Evolutionary conservation across 179 eudicot genomes (phyloP).

Genomic region (Beta corolliflora): DNA sequence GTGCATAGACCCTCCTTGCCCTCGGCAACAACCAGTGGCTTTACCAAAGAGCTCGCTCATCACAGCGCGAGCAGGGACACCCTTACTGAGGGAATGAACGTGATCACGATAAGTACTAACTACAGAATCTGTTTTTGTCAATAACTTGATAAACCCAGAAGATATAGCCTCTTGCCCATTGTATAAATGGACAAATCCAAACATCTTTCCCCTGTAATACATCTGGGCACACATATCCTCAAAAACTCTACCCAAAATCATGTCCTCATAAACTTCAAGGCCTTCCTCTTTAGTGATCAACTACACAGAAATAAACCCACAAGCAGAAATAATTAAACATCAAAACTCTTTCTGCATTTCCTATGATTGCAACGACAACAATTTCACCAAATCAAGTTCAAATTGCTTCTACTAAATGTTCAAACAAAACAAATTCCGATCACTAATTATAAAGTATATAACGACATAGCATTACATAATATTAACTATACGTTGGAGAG

Average conservation of each 20-base stretch:
- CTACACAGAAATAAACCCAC: conserved; percentile 39
- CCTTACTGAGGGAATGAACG: conserved; percentile 94
- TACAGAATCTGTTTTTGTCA: conserved; percentile 65
- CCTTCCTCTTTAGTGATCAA: conserved; percentile 90
- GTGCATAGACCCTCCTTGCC: conserved; percentile 99
- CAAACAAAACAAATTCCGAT: conserved; percentile 6
- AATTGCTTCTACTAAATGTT: neutral
- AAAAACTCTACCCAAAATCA: conserved; percentile 73
- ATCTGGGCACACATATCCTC: conserved; percentile 98
- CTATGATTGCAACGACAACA: neutral
- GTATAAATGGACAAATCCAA: conserved; percentile 91
- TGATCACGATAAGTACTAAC: conserved; percentile 95
- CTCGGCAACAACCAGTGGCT: conserved; percentile 89
- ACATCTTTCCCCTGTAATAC: conserved; percentile 98
- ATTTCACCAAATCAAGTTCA: neutral
- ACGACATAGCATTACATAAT: no score
- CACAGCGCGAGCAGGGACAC: conserved; percentile 73
- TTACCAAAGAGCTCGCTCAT: conserved; percentile 98
- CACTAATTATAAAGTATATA: no score
- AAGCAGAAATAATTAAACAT: neutral
- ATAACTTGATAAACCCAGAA: conserved; percentile 89
- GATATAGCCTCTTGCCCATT: conserved; percentile 98
- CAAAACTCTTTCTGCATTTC: neutral
- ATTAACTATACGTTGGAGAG: no score
- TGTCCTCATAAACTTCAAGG: conserved; percentile 78